A percentile compares a stretch with the other conserved stretches of the same genome.
These are phyloP conservation scores for Pseudofabraea citricarpa DNA, from an alignment of 2,329 filamentous ascomycete genomes.

Conservation along the genomic window DNA sequence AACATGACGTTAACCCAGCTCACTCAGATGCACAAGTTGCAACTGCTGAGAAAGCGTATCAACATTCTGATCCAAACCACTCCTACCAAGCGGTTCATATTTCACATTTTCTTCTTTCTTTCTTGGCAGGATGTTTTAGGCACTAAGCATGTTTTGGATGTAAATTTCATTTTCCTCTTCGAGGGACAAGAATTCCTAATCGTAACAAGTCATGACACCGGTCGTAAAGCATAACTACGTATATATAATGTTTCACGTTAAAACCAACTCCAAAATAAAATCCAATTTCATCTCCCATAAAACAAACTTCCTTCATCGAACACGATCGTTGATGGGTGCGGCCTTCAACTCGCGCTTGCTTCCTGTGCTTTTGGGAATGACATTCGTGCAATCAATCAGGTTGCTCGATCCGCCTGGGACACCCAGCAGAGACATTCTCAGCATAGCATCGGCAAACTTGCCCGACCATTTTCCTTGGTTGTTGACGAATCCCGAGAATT, in stretches of 20 bases:
- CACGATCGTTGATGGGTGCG: conserved; percentile 7
- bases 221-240: no score
- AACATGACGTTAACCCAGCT: conserved; percentile 95
- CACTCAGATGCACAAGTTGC: conserved; percentile 90
- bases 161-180: no score
- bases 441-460: conserved; percentile 24
- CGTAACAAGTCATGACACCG: no score
- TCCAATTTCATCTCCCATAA: no score
- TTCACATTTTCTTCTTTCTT: no score
- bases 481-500: conserved; percentile 29
- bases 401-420: conserved; percentile 3
- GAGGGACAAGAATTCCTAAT: no score
- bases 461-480: conserved; percentile 29
- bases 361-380: conserved; percentile 7
- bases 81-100: no score
- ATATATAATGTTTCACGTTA: no score
- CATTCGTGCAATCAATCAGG: conserved; percentile 11
- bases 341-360: conserved; percentile 9
- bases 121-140: no score
- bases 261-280: no score
- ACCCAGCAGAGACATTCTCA: conserved; percentile 11
- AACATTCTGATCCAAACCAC: conserved; percentile 40
- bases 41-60: conserved; percentile 85
- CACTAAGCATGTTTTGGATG: no score
- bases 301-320: no score